These are phyloP conservation scores for Willaertia magna DNA, from an alignment of 208 protist species.

Conservation along the genomic window DNA sequence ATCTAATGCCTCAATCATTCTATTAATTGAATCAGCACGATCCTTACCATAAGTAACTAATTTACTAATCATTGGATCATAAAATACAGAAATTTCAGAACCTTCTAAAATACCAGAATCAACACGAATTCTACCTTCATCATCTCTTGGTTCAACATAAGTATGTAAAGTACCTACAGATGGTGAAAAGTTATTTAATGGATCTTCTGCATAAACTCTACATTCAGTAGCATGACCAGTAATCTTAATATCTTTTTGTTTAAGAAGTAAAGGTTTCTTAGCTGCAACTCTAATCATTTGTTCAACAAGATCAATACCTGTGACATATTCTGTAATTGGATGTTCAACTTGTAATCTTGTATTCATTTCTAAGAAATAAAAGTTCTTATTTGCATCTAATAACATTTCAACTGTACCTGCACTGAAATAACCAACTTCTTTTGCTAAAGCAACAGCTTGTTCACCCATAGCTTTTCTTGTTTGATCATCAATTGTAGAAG, in stretches of 20 bases:
- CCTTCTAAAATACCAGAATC: conserved; percentile 57
- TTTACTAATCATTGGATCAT: conserved; percentile 77
- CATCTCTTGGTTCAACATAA: conserved; percentile 38
- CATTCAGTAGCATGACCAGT: conserved; percentile 52
- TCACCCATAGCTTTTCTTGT: conserved; percentile 49
- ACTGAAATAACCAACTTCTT: conserved; percentile 38
- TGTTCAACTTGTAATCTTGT: conserved; percentile 62
- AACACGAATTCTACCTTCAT: conserved; percentile 23
- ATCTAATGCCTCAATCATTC: conserved; percentile 51
- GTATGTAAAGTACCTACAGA: conserved; percentile 40
- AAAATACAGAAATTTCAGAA: conserved; percentile 56
- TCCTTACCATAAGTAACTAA: conserved; percentile 36
- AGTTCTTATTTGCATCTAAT: conserved; percentile 49
- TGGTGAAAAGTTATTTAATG: conserved; percentile 45
- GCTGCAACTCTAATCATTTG: conserved; percentile 54
- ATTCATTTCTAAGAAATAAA: conserved; percentile 75
- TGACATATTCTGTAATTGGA: conserved; percentile 58
- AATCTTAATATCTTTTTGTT: conserved; percentile 40
- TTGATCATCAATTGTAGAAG: conserved; percentile 33
- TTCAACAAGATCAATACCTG: conserved; percentile 52
- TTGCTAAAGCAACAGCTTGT: conserved; percentile 47
- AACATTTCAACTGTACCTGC: conserved; percentile 62
- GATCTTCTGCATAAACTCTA: conserved; percentile 50
- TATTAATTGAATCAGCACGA: conserved; percentile 20
- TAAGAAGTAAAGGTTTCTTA: conserved; percentile 34